Percentiles rank a stretch among this genome's conserved stretches.
These are phyloP conservation scores for Podospora pseudopauciseta DNA, from an alignment of 495 filamentous ascomycete genomes.

Conservation along the genomic window DNA sequence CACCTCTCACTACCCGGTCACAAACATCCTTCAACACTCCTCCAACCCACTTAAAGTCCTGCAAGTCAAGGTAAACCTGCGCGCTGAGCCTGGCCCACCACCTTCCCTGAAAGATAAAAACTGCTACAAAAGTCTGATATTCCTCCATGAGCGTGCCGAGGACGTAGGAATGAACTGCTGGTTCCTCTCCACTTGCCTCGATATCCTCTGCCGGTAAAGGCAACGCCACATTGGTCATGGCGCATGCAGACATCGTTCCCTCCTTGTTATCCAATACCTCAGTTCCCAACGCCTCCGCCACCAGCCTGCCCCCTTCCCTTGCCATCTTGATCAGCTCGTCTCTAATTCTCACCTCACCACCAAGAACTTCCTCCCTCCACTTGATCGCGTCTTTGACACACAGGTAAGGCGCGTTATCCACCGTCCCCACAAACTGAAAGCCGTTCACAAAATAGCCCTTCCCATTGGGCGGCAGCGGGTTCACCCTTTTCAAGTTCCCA, in stretches of 20 bases:
- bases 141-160: constrained; percentile 51
- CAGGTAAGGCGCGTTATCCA: constrained; percentile 66
- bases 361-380: constrained; percentile 64
- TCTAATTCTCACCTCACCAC: constrained; percentile 68
- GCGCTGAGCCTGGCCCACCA: constrained; percentile 72
- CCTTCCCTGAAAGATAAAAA: constrained; percentile 55
- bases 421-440: constrained; percentile 76
- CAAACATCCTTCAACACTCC: constrained; percentile 58
- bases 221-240: constrained; percentile 69
- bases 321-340: constrained; percentile 57
- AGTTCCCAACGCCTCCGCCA: constrained; percentile 63
- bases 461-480: constrained; percentile 43
- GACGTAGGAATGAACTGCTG: constrained; percentile 53
- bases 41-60: constrained; percentile 73
- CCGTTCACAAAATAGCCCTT: constrained; percentile 61
- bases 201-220: constrained; percentile 48
- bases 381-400: constrained; percentile 66
- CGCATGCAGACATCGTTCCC: constrained; percentile 42
- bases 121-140: constrained; percentile 65
- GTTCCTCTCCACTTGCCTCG: constrained; percentile 30
- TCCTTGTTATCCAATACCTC: constrained; percentile 61
- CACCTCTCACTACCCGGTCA: constrained; percentile 53
- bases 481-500: constrained; percentile 27
- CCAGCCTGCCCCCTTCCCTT: constrained; percentile 52
- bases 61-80: constrained; percentile 73